A percentile compares a stretch with the other conserved stretches of the same genome.
Evolutionary conservation across 2,329 filamentous ascomycete species (phyloP).

Genomic region (Alternaria atra): DNA sequence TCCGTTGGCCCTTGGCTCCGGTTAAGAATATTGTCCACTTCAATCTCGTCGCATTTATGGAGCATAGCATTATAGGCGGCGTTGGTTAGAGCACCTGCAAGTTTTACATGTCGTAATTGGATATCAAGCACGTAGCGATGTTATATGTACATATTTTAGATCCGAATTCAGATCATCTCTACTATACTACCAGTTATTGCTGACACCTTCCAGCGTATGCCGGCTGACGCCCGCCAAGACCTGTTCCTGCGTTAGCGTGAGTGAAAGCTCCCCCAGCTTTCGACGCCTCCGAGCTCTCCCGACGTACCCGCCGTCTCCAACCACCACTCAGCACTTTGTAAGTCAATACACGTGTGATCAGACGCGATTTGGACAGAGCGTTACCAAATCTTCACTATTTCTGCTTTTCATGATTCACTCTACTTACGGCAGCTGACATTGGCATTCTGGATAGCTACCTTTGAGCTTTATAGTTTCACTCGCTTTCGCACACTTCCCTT

Average conservation of each 20-base stretch:
- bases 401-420: background rate
- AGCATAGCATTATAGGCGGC: slow-evolving; percentile 9
- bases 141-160: background rate
- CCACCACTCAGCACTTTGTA: background rate
- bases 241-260: slow-evolving; percentile 22
- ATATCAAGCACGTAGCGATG: background rate
- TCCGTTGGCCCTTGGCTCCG: slow-evolving; percentile 1
- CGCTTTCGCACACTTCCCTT: slow-evolving; percentile 1
- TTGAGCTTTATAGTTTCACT: slow-evolving; percentile 3
- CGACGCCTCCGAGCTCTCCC: slow-evolving; percentile 11
- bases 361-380: background rate
- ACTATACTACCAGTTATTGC: background rate
- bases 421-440: background rate
- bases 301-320: background rate
- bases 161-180: background rate
- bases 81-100: slow-evolving; percentile 3
- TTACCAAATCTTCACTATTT: background rate
- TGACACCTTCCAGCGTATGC: background rate
- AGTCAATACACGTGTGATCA: background rate
- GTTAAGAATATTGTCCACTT: background rate
- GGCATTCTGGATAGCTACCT: background rate
- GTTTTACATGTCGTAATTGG: background rate
- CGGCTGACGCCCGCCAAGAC: background rate
- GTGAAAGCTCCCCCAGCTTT: slow-evolving; percentile 6
- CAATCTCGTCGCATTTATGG: slow-evolving; percentile 10